phyloP scores from a whole-genome alignment of 2,329 filamentous ascomycete species.

The Fusarium oxysporum region DNA sequence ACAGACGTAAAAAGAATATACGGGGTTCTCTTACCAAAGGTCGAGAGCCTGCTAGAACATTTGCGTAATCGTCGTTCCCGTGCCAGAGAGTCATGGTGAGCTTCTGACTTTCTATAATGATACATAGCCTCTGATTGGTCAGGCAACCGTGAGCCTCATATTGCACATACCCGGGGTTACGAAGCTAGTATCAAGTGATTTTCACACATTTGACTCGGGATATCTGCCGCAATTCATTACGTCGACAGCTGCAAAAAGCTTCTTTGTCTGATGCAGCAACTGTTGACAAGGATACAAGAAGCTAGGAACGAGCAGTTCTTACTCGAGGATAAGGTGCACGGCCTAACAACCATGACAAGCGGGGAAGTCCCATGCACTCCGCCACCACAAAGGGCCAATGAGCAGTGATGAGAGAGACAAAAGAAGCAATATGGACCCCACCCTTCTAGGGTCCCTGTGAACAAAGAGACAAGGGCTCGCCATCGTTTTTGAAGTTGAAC shows the following conservation, averaged over 20 bases:
- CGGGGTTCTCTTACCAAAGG: background rate
- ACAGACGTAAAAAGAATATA: background rate
- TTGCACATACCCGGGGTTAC: background rate
- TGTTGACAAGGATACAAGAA: constrained; percentile 5
- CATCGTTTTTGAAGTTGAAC: background rate
- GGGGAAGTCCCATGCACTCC: constrained; percentile 28
- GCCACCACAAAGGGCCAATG: constrained; percentile 37
- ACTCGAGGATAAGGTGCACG: constrained; percentile 11
- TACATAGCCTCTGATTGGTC: background rate
- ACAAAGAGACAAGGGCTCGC: constrained; percentile 22
- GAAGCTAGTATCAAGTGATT: background rate
- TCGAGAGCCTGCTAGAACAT: background rate
- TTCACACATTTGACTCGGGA: background rate
- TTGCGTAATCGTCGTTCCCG: background rate
- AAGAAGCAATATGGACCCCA: constrained; percentile 47
- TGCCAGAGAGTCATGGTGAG: background rate
- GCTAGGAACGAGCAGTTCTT: background rate
- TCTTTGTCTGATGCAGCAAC: background rate
- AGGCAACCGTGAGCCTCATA: background rate
- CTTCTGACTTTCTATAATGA: background rate
- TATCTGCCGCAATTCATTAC: constrained; percentile 11
- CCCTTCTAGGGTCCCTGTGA: constrained; percentile 23
- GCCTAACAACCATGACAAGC: constrained; percentile 16
- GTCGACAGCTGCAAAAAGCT: constrained; percentile 19
- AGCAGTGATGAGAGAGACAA: constrained; percentile 27